A percentile compares a stretch with the other conserved stretches of the same genome.
Conservation (phyloP, 2,329 filamentous ascomycete species). For the Trichoderma sp. region DNA sequence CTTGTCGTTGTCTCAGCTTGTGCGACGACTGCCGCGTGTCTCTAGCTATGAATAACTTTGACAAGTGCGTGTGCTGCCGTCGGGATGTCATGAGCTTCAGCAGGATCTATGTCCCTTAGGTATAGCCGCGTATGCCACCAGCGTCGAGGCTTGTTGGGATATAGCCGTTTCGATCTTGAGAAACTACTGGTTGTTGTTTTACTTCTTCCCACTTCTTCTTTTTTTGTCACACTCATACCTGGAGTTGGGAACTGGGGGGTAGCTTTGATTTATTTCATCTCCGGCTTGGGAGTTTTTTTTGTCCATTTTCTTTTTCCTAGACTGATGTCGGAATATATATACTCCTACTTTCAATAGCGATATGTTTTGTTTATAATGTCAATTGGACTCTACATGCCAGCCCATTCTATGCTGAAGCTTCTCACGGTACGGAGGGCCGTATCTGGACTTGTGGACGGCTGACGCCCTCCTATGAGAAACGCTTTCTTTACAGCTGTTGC, state of each 20-base stretch:
- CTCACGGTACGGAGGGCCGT: constrained; percentile 46
- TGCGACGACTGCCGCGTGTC: constrained; percentile 95
- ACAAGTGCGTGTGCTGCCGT: constrained; percentile 91
- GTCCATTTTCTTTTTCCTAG: not conserved
- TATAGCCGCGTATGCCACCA: not conserved
- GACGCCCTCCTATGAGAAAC: constrained; percentile 76
- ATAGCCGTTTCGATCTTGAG: not conserved
- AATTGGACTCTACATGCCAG: constrained; percentile 67
- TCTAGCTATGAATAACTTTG: constrained; percentile 94
- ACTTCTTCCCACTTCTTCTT: not conserved
- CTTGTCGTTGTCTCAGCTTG: constrained; percentile 87
- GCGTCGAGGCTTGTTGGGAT: not conserved
- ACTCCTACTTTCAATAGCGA: constrained; percentile 7
- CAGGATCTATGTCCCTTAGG: constrained; percentile 76
- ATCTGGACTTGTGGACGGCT: constrained; percentile 31
- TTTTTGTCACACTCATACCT: not conserved
- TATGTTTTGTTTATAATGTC: not conserved
- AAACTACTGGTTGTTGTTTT: not conserved
- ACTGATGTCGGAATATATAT: constrained; percentile 12
- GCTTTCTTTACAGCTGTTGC: constrained; percentile 97
- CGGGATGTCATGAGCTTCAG: constrained; percentile 87
- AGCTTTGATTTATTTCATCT: not conserved
- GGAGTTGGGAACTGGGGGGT: not conserved
- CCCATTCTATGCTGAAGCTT: constrained; percentile 89
- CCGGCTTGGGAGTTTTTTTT: not conserved